phyloP scores from a whole-genome alignment of 2,329 filamentous ascomycete species.

The Colletotrichum brevisporum region DNA sequence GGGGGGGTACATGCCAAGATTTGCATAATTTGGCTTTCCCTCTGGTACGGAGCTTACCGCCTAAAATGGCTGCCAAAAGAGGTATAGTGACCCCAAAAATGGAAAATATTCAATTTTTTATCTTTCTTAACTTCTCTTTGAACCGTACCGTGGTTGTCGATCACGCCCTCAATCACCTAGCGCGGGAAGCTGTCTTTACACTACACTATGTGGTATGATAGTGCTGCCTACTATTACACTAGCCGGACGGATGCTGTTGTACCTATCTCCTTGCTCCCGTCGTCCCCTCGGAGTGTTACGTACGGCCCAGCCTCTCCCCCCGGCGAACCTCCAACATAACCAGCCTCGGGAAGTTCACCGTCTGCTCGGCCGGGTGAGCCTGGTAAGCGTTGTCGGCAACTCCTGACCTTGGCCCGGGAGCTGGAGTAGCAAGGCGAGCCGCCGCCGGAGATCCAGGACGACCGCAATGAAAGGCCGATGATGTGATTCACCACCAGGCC shows the following conservation, averaged over 20 bases:
- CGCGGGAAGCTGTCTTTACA: neutral
- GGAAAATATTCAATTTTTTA: no score
- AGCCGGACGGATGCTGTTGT: no score
- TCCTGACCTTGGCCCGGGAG: slow-evolving; percentile 12
- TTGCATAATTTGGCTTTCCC: no score
- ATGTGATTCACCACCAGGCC: slow-evolving; percentile 22
- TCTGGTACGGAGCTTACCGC: no score
- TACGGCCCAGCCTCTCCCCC: slow-evolving; percentile 5
- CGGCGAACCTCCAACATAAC: neutral
- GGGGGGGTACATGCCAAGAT: no score
- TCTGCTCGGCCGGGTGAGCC: slow-evolving; percentile 18
- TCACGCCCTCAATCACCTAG: slow-evolving; percentile 6
- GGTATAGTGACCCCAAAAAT: no score
- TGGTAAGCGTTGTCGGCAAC: slow-evolving; percentile 11
- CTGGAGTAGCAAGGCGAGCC: slow-evolving; percentile 12
- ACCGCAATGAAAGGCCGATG: slow-evolving; percentile 5
- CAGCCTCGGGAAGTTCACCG: slow-evolving; percentile 31
- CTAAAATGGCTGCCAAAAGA: no score
- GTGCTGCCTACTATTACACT: neutral
- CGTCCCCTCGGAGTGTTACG: no score
- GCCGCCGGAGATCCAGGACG: neutral
- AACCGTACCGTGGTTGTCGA: no score
- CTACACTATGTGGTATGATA: neutral
- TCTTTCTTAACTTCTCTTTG: no score
- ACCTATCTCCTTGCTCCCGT: slow-evolving; percentile 1